These are phyloP conservation scores for Diaporthe aspalathi DNA, from an alignment of 2,329 filamentous ascomycete species.

Conservation along the genomic window DNA sequence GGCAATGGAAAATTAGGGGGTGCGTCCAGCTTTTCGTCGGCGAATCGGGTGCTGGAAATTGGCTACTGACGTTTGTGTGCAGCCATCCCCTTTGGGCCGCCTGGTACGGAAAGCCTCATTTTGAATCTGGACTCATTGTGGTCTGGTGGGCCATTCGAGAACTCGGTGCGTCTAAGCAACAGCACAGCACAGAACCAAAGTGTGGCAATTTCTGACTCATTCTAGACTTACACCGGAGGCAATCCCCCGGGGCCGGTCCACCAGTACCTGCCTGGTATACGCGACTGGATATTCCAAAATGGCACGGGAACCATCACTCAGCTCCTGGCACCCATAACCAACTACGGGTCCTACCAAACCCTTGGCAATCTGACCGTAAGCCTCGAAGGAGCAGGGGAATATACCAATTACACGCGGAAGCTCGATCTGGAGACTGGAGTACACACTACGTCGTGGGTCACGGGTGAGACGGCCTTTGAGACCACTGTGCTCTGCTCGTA, in stretches of 20 bases:
- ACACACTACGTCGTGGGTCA: conserved; percentile 50
- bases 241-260: conserved; percentile 54
- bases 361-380: conserved; percentile 58
- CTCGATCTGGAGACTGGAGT: conserved; percentile 59
- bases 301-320: conserved; percentile 57
- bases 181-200: not conserved
- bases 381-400: conserved; percentile 47
- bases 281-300: conserved; percentile 60
- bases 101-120: conserved; percentile 55
- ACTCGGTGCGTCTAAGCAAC: conserved; percentile 10
- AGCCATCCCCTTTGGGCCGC: conserved; percentile 57
- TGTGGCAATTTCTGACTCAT: conserved; percentile 5
- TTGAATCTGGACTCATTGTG: conserved; percentile 63
- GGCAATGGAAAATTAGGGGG: conserved; percentile 61
- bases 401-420: conserved; percentile 52
- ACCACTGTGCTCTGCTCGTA: conserved; percentile 58
- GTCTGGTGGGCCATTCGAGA: conserved; percentile 62
- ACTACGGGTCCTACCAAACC: conserved; percentile 60
- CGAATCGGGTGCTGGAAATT: not conserved
- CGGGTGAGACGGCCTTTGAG: conserved; percentile 47
- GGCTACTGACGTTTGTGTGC: not conserved
- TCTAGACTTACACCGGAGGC: conserved; percentile 56
- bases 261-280: conserved; percentile 53
- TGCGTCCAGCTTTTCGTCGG: conserved; percentile 40
- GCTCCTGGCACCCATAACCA: conserved; percentile 52